Percentiles rank a stretch among this genome's conserved stretches.
Evolutionary conservation across 2,329 filamentous ascomycete species (phyloP).

Genomic region (Anthostomella pinea): DNA sequence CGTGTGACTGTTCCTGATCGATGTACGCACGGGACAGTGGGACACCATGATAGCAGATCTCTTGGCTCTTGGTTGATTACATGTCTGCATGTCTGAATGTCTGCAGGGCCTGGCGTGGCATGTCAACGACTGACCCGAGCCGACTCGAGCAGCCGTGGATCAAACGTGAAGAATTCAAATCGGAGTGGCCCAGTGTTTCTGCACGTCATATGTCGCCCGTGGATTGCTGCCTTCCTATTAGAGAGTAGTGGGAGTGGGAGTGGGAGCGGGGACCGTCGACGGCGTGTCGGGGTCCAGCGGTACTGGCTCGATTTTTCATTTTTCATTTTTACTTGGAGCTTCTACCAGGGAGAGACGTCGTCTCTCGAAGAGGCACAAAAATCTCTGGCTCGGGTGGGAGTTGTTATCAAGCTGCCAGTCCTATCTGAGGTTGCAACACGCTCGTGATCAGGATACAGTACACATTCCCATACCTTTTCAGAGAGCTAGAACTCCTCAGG

Average conservation of each 20-base stretch:
- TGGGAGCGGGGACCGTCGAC: neutral
- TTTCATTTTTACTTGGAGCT: too few species aligned
- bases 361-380: too few species aligned
- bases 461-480: too few species aligned
- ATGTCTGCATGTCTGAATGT: slow-evolving; percentile 4
- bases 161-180: slow-evolving; percentile 19
- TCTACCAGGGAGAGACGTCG: too few species aligned
- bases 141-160: slow-evolving; percentile 5
- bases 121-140: slow-evolving; percentile 4
- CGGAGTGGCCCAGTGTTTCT: slow-evolving; percentile 18
- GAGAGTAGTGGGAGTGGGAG: slow-evolving; percentile 13
- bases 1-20: slow-evolving; percentile 26
- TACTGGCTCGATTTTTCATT: too few species aligned
- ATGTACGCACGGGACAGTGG: too few species aligned
- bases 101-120: slow-evolving; percentile 11
- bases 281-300: neutral
- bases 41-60: slow-evolving; percentile 21
- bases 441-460: too few species aligned
- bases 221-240: slow-evolving; percentile 28
- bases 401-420: too few species aligned
- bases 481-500: too few species aligned
- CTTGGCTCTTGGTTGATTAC: slow-evolving; percentile 19
- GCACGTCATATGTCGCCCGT: slow-evolving; percentile 29
- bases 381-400: too few species aligned
- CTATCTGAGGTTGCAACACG: too few species aligned